Base-by-base conservation (phyloP, 108 stramenopile species). In the Discostella stelligeroides region DNA sequence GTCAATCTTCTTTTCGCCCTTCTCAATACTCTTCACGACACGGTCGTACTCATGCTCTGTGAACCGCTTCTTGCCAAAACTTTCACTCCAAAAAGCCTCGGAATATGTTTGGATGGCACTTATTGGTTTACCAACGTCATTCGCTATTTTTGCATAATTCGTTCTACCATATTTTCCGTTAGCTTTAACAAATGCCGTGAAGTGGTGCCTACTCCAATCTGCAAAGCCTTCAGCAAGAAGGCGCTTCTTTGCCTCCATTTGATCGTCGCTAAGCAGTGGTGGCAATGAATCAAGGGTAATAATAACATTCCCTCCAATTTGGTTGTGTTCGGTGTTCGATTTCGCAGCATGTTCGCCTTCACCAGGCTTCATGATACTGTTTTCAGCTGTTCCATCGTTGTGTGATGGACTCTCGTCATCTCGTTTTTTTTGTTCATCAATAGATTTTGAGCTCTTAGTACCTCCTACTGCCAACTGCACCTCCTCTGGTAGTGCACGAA, bases 181-280 rank as follows among this genome's bases (percentile, higher is more conserved):
- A 20, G 84, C 86, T 68, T 87, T 88, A 28, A 96, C 78, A 72
- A 97, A 97, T 9, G 85, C 74, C 34, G 83, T 72, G 68, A 89
- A 97, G 75, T 99, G 87, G 28, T 82, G 75, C 37, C 95, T 80
- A 20, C 67, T 88, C 98, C 98, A 99, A 60, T 84, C 76, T 21
- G 76, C 68, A 71, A 98, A 99, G 25, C 95, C 97, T 63, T 93
- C 92, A 7, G 75, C 67, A 7, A 99, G 80, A 18, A 99, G 84
- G 55, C 57, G 50, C n/a, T 76, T 66, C 79, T 95, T 90, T 76
- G 95, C 95, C 28, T 91, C 76, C 12, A 79, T 88, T 37, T 91
- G 70, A 59, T 94, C 92, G 40, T 84, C 85, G 17, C 86, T 85
- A 45, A 93, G 64, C 34, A 98, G 87, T 9, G 94, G 94, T n/a